Conservation (phyloP, 129 eudicot genomes). For the Arctium minus region DNA sequence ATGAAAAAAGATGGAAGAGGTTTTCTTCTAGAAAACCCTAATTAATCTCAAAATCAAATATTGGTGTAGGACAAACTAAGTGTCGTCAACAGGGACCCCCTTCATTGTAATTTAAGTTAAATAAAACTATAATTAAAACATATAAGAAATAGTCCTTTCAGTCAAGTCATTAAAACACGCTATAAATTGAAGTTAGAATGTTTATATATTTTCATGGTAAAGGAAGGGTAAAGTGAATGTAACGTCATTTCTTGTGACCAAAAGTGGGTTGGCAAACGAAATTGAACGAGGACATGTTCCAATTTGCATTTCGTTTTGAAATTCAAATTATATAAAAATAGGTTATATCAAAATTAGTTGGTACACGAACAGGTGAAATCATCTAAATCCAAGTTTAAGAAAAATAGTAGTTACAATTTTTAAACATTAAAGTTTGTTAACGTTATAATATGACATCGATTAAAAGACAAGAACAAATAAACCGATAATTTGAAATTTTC, state of each 20-base stretch:
- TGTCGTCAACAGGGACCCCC: slow-evolving; percentile 12
- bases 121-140: not conserved
- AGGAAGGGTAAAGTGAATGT: not conserved
- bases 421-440: not conserved
- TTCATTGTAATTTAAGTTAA: not conserved
- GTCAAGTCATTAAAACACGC: slow-evolving; percentile 8
- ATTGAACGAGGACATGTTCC: not conserved
- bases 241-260: slow-evolving; percentile 18
- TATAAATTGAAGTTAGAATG: not conserved
- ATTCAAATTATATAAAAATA: not conserved
- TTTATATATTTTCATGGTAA: not conserved
- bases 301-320: not conserved
- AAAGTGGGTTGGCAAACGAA: slow-evolving; percentile 12
- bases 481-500: not conserved
- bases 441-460: slow-evolving; percentile 18
- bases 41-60: not conserved
- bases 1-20: not conserved
- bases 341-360: not conserved
- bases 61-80: slow-evolving; percentile 3
- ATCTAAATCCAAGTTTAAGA: not conserved
- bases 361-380: not conserved
- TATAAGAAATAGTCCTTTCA: not conserved
- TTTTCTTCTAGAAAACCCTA: not conserved
- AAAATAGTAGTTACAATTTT: not conserved
- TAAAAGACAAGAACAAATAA: slow-evolving; percentile 13